Evolutionary conservation across 306 rosid genomes (phyloP).

Genomic region (Gillenia trifoliata): DNA sequence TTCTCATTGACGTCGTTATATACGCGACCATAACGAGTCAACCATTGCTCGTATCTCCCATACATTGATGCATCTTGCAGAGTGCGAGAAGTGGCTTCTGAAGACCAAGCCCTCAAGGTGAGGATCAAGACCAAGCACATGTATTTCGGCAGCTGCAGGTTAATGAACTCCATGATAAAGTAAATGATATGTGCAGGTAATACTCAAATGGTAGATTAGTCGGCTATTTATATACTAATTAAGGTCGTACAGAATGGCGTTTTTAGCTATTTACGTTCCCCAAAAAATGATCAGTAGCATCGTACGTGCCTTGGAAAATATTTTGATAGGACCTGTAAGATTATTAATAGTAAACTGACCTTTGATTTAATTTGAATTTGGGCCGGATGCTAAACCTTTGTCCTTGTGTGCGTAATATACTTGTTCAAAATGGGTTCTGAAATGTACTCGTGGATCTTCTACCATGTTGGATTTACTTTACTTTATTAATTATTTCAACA

Average conservation of each 20-base stretch:
- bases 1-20: conserved; percentile 19
- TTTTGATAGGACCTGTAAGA: not conserved
- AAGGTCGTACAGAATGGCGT: too few relatives aligned
- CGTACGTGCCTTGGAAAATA: not conserved
- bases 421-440: not conserved
- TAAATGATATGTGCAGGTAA: not conserved
- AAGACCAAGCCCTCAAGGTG: conserved; percentile 14
- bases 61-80: not conserved
- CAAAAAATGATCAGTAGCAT: too few relatives aligned
- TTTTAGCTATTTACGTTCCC: too few relatives aligned
- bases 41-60: not conserved
- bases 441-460: not conserved
- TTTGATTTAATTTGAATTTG: too few relatives aligned
- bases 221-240: not conserved
- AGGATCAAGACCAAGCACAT: too few relatives aligned
- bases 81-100: conserved; percentile 26
- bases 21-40: conserved; percentile 6
- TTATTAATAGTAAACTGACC: not conserved
- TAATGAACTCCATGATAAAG: too few relatives aligned
- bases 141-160: too few relatives aligned
- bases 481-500: too few relatives aligned
- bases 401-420: too few relatives aligned
- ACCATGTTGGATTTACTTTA: not conserved
- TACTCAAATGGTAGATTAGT: not conserved
- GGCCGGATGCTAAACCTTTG: not conserved